Percentiles rank a stretch among this genome's conserved stretches.
Evolutionary conservation across 2,329 filamentous ascomycete genomes (phyloP).

Genomic region (Apiospora malaysiana): DNA sequence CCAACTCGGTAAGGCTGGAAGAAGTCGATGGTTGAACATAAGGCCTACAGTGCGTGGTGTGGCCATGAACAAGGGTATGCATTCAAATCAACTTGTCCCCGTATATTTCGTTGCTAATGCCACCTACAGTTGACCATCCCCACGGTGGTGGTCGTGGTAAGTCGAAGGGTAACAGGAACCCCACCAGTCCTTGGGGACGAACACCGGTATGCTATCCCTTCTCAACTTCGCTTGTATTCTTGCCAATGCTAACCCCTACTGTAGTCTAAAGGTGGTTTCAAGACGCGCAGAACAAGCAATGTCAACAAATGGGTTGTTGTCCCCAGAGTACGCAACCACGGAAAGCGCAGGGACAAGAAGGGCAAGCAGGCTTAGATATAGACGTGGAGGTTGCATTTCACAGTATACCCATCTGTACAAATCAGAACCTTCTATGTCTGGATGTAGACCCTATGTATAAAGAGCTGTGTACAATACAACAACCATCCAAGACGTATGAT

Average conservation of each 20-base stretch:
- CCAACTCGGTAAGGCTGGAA: constrained; percentile 92
- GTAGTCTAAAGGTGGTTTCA: constrained; percentile 84
- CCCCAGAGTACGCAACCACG: constrained; percentile 84
- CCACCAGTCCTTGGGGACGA: constrained; percentile 90
- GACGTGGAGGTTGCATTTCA: not conserved
- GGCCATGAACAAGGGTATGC: constrained; percentile 93
- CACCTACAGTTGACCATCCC: constrained; percentile 79
- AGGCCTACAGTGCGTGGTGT: constrained; percentile 95
- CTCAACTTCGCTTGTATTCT: constrained; percentile 17
- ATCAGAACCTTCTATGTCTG: not conserved
- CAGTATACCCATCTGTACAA: constrained; percentile 21
- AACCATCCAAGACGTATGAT: constrained; percentile 11
- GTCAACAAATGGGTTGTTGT: constrained; percentile 90
- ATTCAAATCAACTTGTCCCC: not conserved
- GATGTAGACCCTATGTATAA: constrained; percentile 21
- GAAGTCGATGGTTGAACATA: constrained; percentile 92
- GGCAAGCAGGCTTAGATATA: constrained; percentile 33
- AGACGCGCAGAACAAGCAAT: constrained; percentile 88
- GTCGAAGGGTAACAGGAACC: constrained; percentile 96
- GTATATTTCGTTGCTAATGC: constrained; percentile 4
- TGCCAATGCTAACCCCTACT: constrained; percentile 36
- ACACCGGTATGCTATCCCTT: constrained; percentile 72
- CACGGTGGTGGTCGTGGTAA: constrained; percentile 99
- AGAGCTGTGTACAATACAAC: constrained; percentile 21
- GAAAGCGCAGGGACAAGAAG: constrained; percentile 78